A percentile compares a stretch with the other conserved stretches of the same genome.
These are phyloP conservation scores for Ilex asprella DNA, from an alignment of 257 asterid genomes.

Conservation along the genomic window DNA sequence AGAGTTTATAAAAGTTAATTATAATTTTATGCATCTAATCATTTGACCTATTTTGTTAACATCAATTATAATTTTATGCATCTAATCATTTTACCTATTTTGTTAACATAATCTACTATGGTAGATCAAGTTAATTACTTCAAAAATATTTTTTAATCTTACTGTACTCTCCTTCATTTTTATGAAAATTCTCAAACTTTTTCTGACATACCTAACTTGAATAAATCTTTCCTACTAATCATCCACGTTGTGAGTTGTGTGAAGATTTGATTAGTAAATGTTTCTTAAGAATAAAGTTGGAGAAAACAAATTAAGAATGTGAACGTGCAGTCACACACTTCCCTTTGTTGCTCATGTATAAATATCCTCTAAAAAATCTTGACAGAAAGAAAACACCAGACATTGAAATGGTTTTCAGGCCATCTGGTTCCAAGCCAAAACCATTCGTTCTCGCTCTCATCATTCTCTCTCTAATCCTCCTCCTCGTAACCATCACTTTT, in stretches of 20 bases:
- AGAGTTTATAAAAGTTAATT: too few species aligned
- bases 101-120: too few species aligned
- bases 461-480: slow-evolving; percentile 31
- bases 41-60: too few species aligned
- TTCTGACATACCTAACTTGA: too few species aligned
- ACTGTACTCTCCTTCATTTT: too few species aligned
- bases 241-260: slow-evolving; percentile 14
- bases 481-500: slow-evolving; percentile 27
- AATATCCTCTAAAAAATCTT: not conserved
- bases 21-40: too few species aligned
- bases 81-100: too few species aligned
- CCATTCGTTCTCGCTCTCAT: slow-evolving; percentile 22
- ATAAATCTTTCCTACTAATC: not conserved
- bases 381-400: not conserved
- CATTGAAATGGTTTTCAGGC: slow-evolving; percentile 38
- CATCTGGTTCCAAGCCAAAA: slow-evolving; percentile 20
- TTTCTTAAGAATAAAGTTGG: not conserved
- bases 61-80: too few species aligned
- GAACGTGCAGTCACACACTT: slow-evolving; percentile 47
- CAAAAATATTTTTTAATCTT: too few species aligned
- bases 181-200: too few species aligned
- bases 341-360: slow-evolving; percentile 4
- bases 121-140: too few species aligned
- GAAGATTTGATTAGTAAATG: too few species aligned
- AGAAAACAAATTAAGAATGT: slow-evolving; percentile 2